Evolutionary conservation across 257 asterid genomes (phyloP), one percentile per base, ranked within the genome.

Genomic region (Mentha longifolia): DNA sequence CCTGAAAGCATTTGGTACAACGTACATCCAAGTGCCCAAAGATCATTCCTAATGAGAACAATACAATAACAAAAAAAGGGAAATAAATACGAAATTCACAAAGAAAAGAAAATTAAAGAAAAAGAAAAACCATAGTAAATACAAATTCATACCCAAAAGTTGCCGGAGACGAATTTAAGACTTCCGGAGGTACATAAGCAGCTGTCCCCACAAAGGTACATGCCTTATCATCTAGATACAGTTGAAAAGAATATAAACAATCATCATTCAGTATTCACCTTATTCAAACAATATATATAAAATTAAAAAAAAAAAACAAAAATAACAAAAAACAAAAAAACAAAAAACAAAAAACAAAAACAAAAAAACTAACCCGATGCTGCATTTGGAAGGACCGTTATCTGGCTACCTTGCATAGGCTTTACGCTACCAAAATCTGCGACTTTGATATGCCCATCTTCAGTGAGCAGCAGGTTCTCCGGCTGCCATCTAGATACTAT

Each of bases 21-120:
- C 63, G 98, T 95, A 87, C 99, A 95, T 75, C 99, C 99, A 71
- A 95, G 96, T 39, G 99, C 97, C 99, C 99, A 95, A 41, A 95
- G 96, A 81, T 95, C 99, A 74, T 90, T 95, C 86, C 99, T 95
- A 89, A 72, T 84, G n/a, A 65, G 57, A 46, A 41, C n/a, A n/a
- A 66, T 66, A 49, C 22, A 60, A 54, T 11, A 25, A 68, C 74
- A 56, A 30, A 15, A 61, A 41, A 51, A 37, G 28, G 43, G 16
- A 31, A 25, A 43, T 9, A 0, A 52, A 43, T 39, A 14, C 51
- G 39, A 73, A 43, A 16, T 67, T 72, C 31, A 14, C 70, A 70
- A 35, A 5, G 9, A 35, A 35, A 35, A 7, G 8, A 35, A 88
- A 33, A 33, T 4, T 0, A 33, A 88, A 45, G 35, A 46, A 22